Evolutionary conservation across 345 rosid genomes (phyloP).

Genomic region (Citrus australasica): DNA sequence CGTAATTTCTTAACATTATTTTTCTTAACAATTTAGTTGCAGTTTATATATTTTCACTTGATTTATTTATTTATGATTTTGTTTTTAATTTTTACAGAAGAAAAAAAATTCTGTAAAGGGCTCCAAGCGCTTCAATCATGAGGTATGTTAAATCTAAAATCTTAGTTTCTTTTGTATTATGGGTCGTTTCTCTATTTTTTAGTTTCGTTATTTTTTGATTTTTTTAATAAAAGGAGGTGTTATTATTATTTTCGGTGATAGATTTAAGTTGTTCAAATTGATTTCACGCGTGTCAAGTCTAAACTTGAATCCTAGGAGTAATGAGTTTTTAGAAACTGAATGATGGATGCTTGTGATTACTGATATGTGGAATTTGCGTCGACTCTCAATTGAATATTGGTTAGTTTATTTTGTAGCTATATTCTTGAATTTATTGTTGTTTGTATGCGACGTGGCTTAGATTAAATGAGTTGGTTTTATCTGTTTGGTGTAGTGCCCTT

Average conservation of each 20-base stretch:
- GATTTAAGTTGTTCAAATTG: not conserved
- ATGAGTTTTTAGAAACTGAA: not conserved
- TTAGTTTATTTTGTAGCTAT: not conserved
- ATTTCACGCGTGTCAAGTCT: not conserved
- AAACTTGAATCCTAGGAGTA: not conserved
- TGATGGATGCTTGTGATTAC: not conserved
- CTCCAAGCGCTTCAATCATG: conserved; percentile 19
- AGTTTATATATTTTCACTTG: too few relatives aligned
- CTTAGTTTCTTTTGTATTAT: not conserved
- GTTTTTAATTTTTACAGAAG: conserved; percentile 9
- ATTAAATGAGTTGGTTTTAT: not conserved
- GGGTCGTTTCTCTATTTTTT: too few relatives aligned
- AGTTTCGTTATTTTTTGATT: not conserved
- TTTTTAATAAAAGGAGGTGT: too few relatives aligned
- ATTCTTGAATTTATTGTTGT: not conserved
- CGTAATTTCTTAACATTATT: too few relatives aligned
- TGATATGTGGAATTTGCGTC: not conserved
- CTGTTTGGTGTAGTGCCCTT: not conserved
- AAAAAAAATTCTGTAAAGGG: not conserved
- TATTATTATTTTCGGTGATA: not conserved
- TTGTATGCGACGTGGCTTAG: not conserved
- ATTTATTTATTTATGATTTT: too few relatives aligned
- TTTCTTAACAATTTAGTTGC: too few relatives aligned
- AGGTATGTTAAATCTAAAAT: conserved; percentile 19
- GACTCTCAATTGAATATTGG: not conserved